Evolutionary conservation across 495 filamentous ascomycete genomes (phyloP), one percentile per base, ranked within the genome.

Genomic region (Penicillium chermesinum): DNA sequence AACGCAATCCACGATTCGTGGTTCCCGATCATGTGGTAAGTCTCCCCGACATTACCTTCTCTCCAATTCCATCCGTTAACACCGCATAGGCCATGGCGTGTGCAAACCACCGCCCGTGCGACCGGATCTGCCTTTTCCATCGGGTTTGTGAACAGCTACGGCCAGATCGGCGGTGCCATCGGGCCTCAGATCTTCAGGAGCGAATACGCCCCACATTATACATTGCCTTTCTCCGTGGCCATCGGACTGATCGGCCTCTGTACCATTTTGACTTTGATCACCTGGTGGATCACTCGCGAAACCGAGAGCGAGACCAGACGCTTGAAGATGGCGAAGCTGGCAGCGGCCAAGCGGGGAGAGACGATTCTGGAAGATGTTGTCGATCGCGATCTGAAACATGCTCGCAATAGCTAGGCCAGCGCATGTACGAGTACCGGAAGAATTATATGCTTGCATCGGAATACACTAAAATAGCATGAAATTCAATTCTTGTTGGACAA

Each of bases 61-160:
- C 19, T 12, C 17, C 0, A 39, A 38, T 13, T 12, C 36, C 35
- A 7, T 38, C 21, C 7, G 33, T 7, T 1, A 2, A 18, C 20
- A 30, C 27, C 10, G 12, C 12, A 36, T 35, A 55, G 53, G 56
- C 56, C 56, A 42, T 73, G 68, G 70, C 68, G 68, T 16, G 70
- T 71, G 0, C 70, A 73, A 39, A 70, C 68, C 4, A 71, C 70
- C 2, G 62, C 62, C 39, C 57, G 66, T 7, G 65, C 70, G 2
- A 73, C 70, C 2, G 70, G 66, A 10, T 71, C 70, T 1, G 70
- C 70, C 20, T 73, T 73, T 41, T 67, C 65, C 4, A 69, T 73
- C 38, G 70, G 65, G 0, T 73, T 72, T 38, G 70, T 69, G n/a
- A 70, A 70, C 25, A 66, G 65, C 22, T 68, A 60, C 36, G 55